Percentiles rank a stretch among this genome's conserved stretches.
These are phyloP conservation scores for Daldinia grandis DNA, from an alignment of 495 filamentous ascomycete species.

Conservation along the genomic window DNA sequence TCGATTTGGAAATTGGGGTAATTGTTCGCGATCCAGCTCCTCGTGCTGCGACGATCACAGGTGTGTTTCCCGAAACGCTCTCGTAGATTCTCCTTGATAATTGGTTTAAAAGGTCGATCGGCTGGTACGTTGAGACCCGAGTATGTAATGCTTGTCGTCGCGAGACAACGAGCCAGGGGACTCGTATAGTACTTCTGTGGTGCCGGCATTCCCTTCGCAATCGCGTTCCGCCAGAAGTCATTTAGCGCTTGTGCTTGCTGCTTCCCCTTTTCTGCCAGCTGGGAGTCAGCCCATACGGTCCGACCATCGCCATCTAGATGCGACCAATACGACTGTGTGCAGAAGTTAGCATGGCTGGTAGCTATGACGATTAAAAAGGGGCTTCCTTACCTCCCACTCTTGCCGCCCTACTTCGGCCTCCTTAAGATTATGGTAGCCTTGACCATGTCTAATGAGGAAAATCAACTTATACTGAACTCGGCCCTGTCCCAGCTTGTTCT, in stretches of 20 bases:
- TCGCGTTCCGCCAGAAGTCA: constrained; percentile 67
- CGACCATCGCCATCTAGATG: constrained; percentile 72
- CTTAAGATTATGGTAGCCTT: constrained; percentile 51
- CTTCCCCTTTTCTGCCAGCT: constrained; percentile 67
- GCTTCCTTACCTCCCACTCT: constrained; percentile 47
- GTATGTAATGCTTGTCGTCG: constrained; percentile 72
- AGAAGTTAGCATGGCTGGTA: background rate
- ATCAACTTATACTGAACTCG: constrained; percentile 46
- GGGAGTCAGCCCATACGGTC: constrained; percentile 73
- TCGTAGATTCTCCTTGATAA: constrained; percentile 75
- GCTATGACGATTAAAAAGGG: background rate
- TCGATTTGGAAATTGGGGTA: constrained; percentile 73
- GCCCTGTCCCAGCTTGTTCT: constrained; percentile 34
- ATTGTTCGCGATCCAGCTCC: constrained; percentile 61
- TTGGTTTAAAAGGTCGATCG: constrained; percentile 62
- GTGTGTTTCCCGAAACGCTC: constrained; percentile 80
- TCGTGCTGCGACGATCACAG: constrained; percentile 73
- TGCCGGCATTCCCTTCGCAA: constrained; percentile 65
- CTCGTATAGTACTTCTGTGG: constrained; percentile 74
- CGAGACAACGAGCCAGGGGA: constrained; percentile 72
- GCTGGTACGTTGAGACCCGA: constrained; percentile 10
- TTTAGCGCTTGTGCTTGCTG: constrained; percentile 69
- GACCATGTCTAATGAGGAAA: constrained; percentile 48
- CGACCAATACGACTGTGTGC: constrained; percentile 68
- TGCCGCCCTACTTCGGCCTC: constrained; percentile 47